Percentiles rank a stretch among this genome's conserved stretches.
Conservation (phyloP, 192 early-diverging fungal species). For the Thoreauomyces humboldtii region DNA sequence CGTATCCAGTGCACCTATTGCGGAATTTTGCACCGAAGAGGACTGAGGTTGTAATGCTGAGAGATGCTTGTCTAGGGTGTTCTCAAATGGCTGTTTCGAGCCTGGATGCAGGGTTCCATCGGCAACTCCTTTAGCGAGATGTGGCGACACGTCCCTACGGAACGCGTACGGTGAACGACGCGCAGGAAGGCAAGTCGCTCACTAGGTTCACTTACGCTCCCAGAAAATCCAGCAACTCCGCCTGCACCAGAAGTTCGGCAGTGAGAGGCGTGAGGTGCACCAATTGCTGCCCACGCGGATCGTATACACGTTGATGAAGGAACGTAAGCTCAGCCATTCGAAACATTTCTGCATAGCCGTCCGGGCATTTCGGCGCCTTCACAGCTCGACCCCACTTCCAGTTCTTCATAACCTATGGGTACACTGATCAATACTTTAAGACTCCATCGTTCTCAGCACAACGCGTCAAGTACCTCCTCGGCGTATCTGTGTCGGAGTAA, state of each 20-base stretch:
- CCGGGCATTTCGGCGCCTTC: constrained; percentile 50
- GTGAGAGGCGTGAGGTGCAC: constrained; percentile 59
- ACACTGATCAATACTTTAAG: not conserved
- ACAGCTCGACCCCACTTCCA: constrained; percentile 50
- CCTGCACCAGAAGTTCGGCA: constrained; percentile 30
- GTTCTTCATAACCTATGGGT: constrained; percentile 23
- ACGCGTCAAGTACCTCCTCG: constrained; percentile 28
- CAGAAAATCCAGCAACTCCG: constrained; percentile 50
- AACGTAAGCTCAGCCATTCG: constrained; percentile 82
- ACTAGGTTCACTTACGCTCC: constrained; percentile 55
- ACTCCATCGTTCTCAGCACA: not conserved
- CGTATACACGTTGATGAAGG: constrained; percentile 86
- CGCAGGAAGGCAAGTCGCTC: too few relatives aligned
- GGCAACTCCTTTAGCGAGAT: constrained; percentile 58
- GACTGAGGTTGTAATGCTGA: too few relatives aligned
- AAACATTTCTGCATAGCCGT: constrained; percentile 71
- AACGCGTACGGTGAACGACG: not conserved
- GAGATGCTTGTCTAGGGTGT: too few relatives aligned
- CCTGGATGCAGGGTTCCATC: constrained; percentile 62
- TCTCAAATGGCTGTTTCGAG: constrained; percentile 49
- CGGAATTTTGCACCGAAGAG: too few relatives aligned
- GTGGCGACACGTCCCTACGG: constrained; percentile 45
- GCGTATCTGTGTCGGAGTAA: constrained; percentile 27
- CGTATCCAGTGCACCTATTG: too few relatives aligned
- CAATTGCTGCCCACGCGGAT: constrained; percentile 51